Base-by-base conservation (phyloP, 1,139 yeast species). In the Geotrichum klebahnii region DNA sequence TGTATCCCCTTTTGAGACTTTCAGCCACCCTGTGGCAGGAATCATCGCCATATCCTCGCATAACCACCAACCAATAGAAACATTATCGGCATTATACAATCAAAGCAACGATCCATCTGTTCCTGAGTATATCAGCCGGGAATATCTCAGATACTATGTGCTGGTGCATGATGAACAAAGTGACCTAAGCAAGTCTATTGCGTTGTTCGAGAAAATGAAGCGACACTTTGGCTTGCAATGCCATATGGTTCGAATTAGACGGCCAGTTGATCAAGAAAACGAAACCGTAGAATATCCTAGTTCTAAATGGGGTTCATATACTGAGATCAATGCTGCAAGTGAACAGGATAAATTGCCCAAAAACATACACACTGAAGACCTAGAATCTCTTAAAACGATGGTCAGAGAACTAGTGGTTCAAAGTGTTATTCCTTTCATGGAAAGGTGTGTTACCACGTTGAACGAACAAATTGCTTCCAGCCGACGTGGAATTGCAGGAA, bases 11-110 rank as follows among this genome's bases (percentile, higher is more conserved):
- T 89, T 87, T 64, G 97, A 92, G 64, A 82, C 92, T 2, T 84
- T 90, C 64, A 84, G 87, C 59, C 97, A 92, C 64, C 97, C 98
- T 0, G 78, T 89, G 1, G 77, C 89, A 1, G 87, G 90, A 48
- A 67, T 90, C 16, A 75, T 89, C 48, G 83, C 84, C 3, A 73
- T 90, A 2, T 75, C 84, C 46, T 66, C 73, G 24, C 57, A 61
- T 26, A 66, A 64, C 43, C 59, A 62, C 23, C 82, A 81, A 54
- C 71, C 82, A 0, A 61, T 81, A 2, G 82, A 77, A 12, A 64
- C 71, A 4, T 65, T 81, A n/a, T 64, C 71, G 5, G 54, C 55
- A 17, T 57, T 72, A 32, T 70, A 64, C 53, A 61, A 62, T 41
- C 60, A 59, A 35, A 65, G 70, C 48, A 61, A 62, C 48, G 66